phyloP scores from a whole-genome alignment of 176 grass and related monocot genomes.

The Cenchrus fungigraminus region DNA sequence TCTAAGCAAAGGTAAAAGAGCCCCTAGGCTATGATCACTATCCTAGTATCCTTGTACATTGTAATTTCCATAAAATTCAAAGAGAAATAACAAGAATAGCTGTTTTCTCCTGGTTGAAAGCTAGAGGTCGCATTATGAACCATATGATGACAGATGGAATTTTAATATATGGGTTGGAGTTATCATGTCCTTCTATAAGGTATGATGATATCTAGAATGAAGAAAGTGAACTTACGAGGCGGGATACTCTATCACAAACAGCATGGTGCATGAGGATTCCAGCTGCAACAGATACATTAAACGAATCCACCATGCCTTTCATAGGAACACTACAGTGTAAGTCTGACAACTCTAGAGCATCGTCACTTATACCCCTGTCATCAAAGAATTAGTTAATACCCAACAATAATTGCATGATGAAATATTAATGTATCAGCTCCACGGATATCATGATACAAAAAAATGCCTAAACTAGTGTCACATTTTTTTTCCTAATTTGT shows the following conservation, averaged over 20 bases:
- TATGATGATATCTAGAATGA: neutral
- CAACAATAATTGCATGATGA: slow-evolving; percentile 7
- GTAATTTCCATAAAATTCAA: slow-evolving; percentile 20
- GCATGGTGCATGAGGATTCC: slow-evolving; percentile 99
- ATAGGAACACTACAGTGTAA: slow-evolving; percentile 94
- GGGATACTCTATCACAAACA: slow-evolving; percentile 82
- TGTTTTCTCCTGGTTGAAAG: slow-evolving; percentile 15
- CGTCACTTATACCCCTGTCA: slow-evolving; percentile 87
- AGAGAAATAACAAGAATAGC: neutral
- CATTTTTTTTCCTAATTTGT: neutral
- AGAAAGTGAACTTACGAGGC: slow-evolving; percentile 65
- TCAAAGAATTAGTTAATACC: slow-evolving; percentile 34
- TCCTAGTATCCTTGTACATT: neutral
- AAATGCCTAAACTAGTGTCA: slow-evolving; percentile 1
- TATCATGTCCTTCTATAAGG: slow-evolving; percentile 24
- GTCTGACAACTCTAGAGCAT: slow-evolving; percentile 68
- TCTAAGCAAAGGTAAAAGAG: slow-evolving; percentile 27
- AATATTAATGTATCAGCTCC: slow-evolving; percentile 28
- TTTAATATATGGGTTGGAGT: neutral
- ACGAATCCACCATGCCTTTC: slow-evolving; percentile 99
- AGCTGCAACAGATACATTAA: slow-evolving; percentile 98
- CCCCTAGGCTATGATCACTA: neutral
- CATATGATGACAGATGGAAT: neutral
- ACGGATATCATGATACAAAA: slow-evolving; percentile 5
- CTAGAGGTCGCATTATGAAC: neutral